Evolutionary conservation across 805 yeast genomes (phyloP).

Genomic region (Candida sithepensis): DNA sequence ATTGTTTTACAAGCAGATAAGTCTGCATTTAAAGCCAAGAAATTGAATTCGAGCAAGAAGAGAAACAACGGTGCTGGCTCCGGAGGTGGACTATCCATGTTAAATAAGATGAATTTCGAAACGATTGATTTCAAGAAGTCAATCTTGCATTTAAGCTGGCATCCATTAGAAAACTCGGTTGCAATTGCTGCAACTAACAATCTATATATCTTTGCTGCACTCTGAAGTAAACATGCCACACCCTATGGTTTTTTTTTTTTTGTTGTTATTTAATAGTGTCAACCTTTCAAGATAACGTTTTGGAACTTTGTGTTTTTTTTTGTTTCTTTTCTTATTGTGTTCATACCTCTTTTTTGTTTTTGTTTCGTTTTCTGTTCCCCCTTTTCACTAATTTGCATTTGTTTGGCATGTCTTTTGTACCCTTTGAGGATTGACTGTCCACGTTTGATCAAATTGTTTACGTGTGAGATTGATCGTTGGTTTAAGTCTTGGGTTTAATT

Average conservation of each 20-base stretch:
- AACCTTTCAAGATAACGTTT: background rate
- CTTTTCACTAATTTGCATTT: background rate
- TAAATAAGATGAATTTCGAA: constrained; percentile 66
- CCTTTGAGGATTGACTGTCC: background rate
- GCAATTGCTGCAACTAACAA: constrained; percentile 99
- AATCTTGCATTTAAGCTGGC: constrained; percentile 96
- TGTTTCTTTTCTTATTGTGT: background rate
- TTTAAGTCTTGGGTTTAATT: background rate
- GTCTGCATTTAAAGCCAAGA: constrained; percentile 86
- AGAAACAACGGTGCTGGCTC: constrained; percentile 18
- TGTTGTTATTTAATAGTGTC: background rate
- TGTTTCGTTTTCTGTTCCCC: background rate
- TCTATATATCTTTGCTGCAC: constrained; percentile 76
- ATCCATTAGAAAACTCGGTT: constrained; percentile 92
- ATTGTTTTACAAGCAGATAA: constrained; percentile 96
- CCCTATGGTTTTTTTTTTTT: background rate
- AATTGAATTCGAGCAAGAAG: constrained; percentile 44
- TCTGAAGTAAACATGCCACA: constrained; percentile 30
- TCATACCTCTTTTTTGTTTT: background rate
- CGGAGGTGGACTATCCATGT: constrained; percentile 32
- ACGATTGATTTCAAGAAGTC: constrained; percentile 91
- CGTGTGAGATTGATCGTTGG: background rate
- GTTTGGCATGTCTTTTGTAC: background rate
- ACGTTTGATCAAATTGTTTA: background rate
- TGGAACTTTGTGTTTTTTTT: background rate